Base-by-base conservation (phyloP, 2,329 filamentous ascomycete genomes). In the Aspergillus ustus region DNA sequence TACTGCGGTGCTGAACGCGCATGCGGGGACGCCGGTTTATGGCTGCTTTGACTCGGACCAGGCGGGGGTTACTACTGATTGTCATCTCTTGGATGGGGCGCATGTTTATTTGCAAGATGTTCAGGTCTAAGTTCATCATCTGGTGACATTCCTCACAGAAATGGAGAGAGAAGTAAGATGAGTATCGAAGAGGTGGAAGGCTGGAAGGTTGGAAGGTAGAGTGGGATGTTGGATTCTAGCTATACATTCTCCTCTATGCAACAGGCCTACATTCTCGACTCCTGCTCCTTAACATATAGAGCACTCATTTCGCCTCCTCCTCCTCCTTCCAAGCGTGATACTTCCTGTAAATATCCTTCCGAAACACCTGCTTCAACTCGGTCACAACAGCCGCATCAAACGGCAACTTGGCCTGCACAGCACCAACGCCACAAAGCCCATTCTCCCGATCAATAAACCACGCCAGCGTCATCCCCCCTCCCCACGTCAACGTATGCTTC, bases 391-490 rank as follows among this genome's bases (percentile, higher is more conserved):
- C 63, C 1, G 31, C 46, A 58, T 77, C 70, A 6, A 78, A 22
- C 1, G 80, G 79, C 25, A 82, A n/a, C 15, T 66, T 45, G 6
- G 78, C 69, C 60, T 81, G 79, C 1, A 80, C 28, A 19, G 80
- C 80, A 1, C 73, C 76, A 2, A 82, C 57, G 15, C 77, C 80
- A 52, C 79, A 82, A 4, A 83, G 62, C 15, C 77, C 75, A 63
- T 81, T 82, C 71, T 79, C 78, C 1, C 80, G 79, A 66, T 83
- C 82, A 57, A 83, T 73, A 20, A 84, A 84, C 82, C 82, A 84
- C 2, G 75, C 53, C 22, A 82, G 65, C 0, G 80, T 82, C 64
- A 79, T 43, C 0, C 81, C 80, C 2, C 82, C 82, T 7, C 79
- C 81, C 81, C 81, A 83, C 3, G 73, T 77, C 58, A 83, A 67